Evolutionary conservation across 257 asterid genomes (phyloP).

Genomic region (Przewalskia tangutica): DNA sequence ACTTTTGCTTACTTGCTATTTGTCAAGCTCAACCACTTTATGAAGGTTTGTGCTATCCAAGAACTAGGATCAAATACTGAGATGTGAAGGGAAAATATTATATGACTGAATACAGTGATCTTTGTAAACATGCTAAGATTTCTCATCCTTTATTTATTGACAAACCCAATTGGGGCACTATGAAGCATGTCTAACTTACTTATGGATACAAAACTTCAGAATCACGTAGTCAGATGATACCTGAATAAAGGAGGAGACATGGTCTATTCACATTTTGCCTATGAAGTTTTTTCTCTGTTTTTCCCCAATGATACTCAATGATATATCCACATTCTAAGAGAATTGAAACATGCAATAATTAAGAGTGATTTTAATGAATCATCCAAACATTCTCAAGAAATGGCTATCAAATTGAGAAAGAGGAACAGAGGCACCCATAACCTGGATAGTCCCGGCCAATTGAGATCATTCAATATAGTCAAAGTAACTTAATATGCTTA

Average conservation of each 20-base stretch:
- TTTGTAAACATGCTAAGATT: not conserved
- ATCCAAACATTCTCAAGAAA: not conserved
- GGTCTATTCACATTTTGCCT: not conserved
- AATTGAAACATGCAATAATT: not conserved
- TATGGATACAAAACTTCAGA: not conserved
- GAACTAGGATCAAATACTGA: not conserved
- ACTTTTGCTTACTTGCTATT: no score
- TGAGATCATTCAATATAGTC: not conserved
- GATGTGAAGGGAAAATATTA: not conserved
- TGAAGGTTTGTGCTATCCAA: not conserved
- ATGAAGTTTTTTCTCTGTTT: not conserved
- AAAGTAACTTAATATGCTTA: not conserved
- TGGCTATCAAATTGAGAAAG: not conserved
- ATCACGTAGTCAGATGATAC: not conserved
- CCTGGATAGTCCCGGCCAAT: not conserved
- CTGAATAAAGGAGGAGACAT: not conserved
- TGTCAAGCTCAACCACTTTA: not conserved
- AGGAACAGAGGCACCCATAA: not conserved
- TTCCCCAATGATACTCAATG: not conserved
- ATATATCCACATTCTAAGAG: not conserved
- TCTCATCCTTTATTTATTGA: not conserved
- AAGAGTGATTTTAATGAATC: not conserved
- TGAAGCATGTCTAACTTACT: not conserved
- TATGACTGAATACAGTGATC: not conserved
- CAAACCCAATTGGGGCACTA: not conserved